phyloP scores from a whole-genome alignment of 495 filamentous ascomycete species.

The Penicillium malachiteum region DNA sequence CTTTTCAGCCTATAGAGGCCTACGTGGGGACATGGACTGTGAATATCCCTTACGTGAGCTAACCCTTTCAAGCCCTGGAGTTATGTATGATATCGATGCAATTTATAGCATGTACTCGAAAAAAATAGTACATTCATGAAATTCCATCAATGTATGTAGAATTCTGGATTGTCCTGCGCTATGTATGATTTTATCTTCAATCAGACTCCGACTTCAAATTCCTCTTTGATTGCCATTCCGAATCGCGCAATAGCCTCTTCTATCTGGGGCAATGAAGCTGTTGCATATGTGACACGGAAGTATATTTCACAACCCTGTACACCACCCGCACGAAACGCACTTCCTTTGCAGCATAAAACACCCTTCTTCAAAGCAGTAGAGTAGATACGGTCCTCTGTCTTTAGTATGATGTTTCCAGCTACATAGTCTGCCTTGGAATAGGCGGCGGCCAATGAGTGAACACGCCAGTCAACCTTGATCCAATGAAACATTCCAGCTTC shows the following conservation, averaged over 20 bases:
- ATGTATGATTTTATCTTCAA: too few relatives aligned
- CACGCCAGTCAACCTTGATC: slow-evolving; percentile 14
- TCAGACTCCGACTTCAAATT: not conserved
- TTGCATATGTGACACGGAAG: slow-evolving; percentile 1
- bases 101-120: too few relatives aligned
- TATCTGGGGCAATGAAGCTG: slow-evolving; percentile 2
- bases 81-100: too few relatives aligned
- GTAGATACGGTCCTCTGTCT: slow-evolving; percentile 1
- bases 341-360: not conserved
- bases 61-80: too few relatives aligned
- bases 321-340: not conserved
- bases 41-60: too few relatives aligned
- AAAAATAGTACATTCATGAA: too few relatives aligned
- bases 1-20: too few relatives aligned
- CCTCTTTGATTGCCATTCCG: not conserved
- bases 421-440: not conserved
- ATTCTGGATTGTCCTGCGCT: too few relatives aligned
- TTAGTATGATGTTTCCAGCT: not conserved
- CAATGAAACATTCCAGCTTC: slow-evolving; percentile 82
- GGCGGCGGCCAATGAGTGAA: not conserved
- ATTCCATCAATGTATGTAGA: too few relatives aligned
- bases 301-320: not conserved
- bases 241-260: not conserved
- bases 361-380: not conserved
- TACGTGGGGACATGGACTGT: too few relatives aligned